These are phyloP conservation scores for Fragaria iinumae DNA, from an alignment of 306 rosid species.

Conservation along the genomic window DNA sequence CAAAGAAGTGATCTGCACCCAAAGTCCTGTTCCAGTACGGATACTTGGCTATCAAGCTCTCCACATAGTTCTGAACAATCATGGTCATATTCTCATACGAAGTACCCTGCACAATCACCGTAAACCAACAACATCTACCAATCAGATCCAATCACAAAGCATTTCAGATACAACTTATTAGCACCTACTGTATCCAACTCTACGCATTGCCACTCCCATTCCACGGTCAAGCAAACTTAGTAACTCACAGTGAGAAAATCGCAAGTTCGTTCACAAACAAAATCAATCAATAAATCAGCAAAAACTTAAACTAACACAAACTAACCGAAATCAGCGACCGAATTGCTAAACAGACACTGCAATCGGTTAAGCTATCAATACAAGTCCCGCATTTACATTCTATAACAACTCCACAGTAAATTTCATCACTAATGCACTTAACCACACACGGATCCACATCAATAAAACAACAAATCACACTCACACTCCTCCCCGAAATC, in stretches of 20 bases:
- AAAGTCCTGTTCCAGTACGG: conserved; percentile 99
- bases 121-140: conserved; percentile 22
- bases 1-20: conserved; percentile 95
- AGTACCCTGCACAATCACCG: conserved; percentile 69
- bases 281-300: neutral
- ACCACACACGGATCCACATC: conserved; percentile 27
- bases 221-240: conserved; percentile 1
- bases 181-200: neutral
- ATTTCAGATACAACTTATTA: neutral
- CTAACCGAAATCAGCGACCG: neutral
- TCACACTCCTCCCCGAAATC: neutral
- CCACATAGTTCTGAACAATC: conserved; percentile 82
- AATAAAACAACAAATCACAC: neutral
- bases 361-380: neutral
- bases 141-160: conserved; percentile 8
- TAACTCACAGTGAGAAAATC: neutral
- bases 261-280: neutral
- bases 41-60: conserved; percentile 79
- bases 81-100: conserved; percentile 91
- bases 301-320: neutral
- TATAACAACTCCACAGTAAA: neutral
- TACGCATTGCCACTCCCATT: neutral
- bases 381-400: neutral
- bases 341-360: neutral
- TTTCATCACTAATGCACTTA: neutral